phyloP scores from a whole-genome alignment of 2,329 filamentous ascomycete genomes.

The Botrytis cinerea region DNA sequence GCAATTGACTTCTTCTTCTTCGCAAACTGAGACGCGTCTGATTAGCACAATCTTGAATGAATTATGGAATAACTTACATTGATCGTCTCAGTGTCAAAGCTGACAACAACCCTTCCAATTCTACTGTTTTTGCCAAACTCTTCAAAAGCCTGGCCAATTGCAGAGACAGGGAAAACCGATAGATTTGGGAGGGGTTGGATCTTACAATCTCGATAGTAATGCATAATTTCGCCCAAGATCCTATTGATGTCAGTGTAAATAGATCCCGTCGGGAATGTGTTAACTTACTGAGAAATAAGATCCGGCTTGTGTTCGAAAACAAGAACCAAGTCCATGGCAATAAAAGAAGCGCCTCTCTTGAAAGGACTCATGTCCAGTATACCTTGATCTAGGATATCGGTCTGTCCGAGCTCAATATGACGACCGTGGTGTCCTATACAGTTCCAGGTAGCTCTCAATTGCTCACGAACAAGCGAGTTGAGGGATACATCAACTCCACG shows the following conservation, averaged over 20 bases:
- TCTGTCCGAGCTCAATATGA: constrained; percentile 42
- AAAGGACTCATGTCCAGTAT: constrained; percentile 9
- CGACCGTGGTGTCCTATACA: constrained; percentile 44
- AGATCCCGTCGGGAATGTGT: neutral
- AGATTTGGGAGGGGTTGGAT: neutral
- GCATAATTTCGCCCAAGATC: neutral
- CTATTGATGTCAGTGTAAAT: neutral
- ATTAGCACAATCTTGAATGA: neutral
- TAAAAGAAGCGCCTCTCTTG: constrained; percentile 18
- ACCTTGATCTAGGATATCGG: constrained; percentile 34
- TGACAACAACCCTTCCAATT: constrained; percentile 19
- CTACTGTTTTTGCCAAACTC: neutral
- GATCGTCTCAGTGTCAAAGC: constrained; percentile 6
- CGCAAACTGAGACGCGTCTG: neutral
- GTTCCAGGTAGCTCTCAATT: constrained; percentile 37
- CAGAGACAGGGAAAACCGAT: neutral
- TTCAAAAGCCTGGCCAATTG: constrained; percentile 5
- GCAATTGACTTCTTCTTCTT: constrained; percentile 13
- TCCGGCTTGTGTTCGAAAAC: neutral
- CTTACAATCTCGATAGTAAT: constrained; percentile 13
- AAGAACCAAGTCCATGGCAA: constrained; percentile 20
- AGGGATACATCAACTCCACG: constrained; percentile 38
- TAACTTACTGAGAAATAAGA: constrained; percentile 10
- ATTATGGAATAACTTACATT: neutral
- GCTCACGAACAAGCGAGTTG: constrained; percentile 35